These are phyloP conservation scores for Flaveria ramosissima DNA, from an alignment of 129 eudicot genomes.

Conservation along the genomic window DNA sequence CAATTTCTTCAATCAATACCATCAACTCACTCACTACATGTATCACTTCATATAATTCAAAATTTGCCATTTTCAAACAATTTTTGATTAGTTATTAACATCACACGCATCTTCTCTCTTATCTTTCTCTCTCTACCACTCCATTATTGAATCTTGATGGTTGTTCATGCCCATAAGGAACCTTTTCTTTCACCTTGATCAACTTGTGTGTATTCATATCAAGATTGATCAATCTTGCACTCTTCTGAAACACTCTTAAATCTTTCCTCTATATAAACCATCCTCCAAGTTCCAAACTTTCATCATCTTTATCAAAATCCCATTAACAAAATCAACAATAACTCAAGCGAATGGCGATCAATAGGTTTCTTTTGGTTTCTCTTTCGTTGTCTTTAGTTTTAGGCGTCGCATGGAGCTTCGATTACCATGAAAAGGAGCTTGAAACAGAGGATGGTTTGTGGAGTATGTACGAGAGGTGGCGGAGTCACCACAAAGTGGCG, in stretches of 20 bases:
- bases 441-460: slow-evolving; percentile 72
- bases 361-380: slow-evolving; percentile 36
- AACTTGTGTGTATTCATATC: slow-evolving; percentile 28
- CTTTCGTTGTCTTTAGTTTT: slow-evolving; percentile 54
- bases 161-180: slow-evolving; percentile 43
- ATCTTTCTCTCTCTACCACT: background rate
- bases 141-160: slow-evolving; percentile 33
- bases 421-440: slow-evolving; percentile 71
- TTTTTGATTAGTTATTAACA: slow-evolving; percentile 11
- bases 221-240: slow-evolving; percentile 32
- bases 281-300: slow-evolving; percentile 34
- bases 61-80: slow-evolving; percentile 14
- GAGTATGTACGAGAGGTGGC: slow-evolving; percentile 86
- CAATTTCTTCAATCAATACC: slow-evolving; percentile 26
- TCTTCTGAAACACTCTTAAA: slow-evolving; percentile 19
- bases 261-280: slow-evolving; percentile 37
- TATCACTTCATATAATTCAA: slow-evolving; percentile 12
- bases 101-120: slow-evolving; percentile 30
- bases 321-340: background rate
- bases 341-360: slow-evolving; percentile 35
- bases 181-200: slow-evolving; percentile 25
- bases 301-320: slow-evolving; percentile 30
- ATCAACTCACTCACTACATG: slow-evolving; percentile 18
- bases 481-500: slow-evolving; percentile 77
- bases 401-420: slow-evolving; percentile 48